Evolutionary conservation across 169 alveolate species (phyloP).

Genomic region (Plasmodium falciparum): DNA sequence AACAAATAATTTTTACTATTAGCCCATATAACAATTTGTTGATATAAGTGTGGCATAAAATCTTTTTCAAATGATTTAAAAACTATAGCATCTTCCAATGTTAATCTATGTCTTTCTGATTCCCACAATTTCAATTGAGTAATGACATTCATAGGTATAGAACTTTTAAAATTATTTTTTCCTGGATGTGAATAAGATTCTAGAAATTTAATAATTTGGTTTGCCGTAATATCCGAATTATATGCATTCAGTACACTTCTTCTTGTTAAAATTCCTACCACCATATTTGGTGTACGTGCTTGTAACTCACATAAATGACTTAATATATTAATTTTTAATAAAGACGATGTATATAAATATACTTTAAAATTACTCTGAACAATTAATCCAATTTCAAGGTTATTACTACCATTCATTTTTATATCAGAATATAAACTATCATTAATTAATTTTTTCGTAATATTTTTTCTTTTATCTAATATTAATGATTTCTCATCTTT

Average conservation of each 20-base stretch:
- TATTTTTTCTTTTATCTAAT: neutral
- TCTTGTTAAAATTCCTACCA: slow-evolving; percentile 90
- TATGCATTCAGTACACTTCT: slow-evolving; percentile 89
- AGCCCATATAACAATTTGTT: slow-evolving; percentile 88
- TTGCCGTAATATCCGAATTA: slow-evolving; percentile 90
- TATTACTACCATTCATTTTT: slow-evolving; percentile 55
- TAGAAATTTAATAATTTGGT: slow-evolving; percentile 89
- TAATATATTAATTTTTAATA: slow-evolving; percentile 88
- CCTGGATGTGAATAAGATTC: slow-evolving; percentile 87
- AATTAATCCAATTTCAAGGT: slow-evolving; percentile 86
- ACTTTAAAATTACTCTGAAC: slow-evolving; percentile 93
- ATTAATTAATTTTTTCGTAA: slow-evolving; percentile 19
- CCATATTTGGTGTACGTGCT: slow-evolving; percentile 90
- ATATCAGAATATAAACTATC: slow-evolving; percentile 32
- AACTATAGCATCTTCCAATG: slow-evolving; percentile 84
- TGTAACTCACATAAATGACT: slow-evolving; percentile 91
- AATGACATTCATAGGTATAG: slow-evolving; percentile 89
- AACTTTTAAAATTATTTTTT: slow-evolving; percentile 68
- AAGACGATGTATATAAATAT: slow-evolving; percentile 91
- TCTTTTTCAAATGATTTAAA: slow-evolving; percentile 87
- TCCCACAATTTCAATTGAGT: slow-evolving; percentile 92
- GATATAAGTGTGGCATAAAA: slow-evolving; percentile 87
- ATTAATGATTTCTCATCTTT: neutral
- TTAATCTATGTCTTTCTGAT: slow-evolving; percentile 88
- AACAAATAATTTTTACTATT: slow-evolving; percentile 84